Evolutionary conservation across 768 basidiomycete species (phyloP), one percentile per base, ranked within the genome.

Genomic region (Asterophora parasitica): DNA sequence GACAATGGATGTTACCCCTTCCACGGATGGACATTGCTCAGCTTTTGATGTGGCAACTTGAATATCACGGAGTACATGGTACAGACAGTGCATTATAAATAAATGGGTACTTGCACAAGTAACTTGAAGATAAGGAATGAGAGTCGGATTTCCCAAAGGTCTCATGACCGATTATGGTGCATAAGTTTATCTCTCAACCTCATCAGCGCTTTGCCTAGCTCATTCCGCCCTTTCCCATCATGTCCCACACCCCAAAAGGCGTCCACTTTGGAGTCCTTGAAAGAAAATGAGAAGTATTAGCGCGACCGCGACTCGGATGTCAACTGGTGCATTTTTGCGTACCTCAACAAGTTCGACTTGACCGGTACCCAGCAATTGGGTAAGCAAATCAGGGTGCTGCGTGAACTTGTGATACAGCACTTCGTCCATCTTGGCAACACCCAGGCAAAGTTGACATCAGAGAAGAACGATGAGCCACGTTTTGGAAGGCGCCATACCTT

Each of bases 231-330:
- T 54, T 68, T 65, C 16, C 74, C 69, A 62, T 88, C 79, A 16
- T 73, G 69, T 1, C 86, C 86, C 50, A 78, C 65, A 8, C 86
- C 86, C 84, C 86, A 88, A 62, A 87, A 87, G 28, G 83, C 67
- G 58, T 88, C 87, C 51, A 77, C 77, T 41, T 81, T 78, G 11
- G 83, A 86, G 56, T 84, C 76, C 84, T 85, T 53, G 12, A 39
- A 50, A 39, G 3, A 13, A 3, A 38, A 20, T 15, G 8, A 44
- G 23, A 17, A 47, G 52, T 27, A 13, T 11, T 37, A 40, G 28
- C n/a, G 10, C 31, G 7, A 17, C 15, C 20, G 23, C 23, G 7
- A n/a, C n/a, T n/a, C n/a, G n/a, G n/a, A 7, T 15, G 17, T 33
- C 6, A 41, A 11, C 12, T 2, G 12, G 20, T 19, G 35, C 32